Percentiles rank a stretch among this genome's conserved stretches.
These are phyloP conservation scores for Metarhizium humberi DNA, from an alignment of 2,329 filamentous ascomycete genomes.

Conservation along the genomic window DNA sequence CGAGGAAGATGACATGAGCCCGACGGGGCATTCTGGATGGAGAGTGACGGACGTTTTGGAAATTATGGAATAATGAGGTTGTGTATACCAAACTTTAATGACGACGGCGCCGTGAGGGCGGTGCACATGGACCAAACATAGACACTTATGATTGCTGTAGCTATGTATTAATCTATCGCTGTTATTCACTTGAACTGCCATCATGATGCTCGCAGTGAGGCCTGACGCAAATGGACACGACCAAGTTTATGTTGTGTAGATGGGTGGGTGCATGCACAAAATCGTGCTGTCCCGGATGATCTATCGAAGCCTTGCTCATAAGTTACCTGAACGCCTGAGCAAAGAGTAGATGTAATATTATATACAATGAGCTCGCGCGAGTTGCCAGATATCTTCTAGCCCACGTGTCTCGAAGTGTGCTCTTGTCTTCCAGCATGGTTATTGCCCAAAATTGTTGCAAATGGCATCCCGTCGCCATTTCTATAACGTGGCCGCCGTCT, in stretches of 20 bases:
- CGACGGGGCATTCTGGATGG: neutral
- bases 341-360: neutral
- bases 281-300: neutral
- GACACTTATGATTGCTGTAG: neutral
- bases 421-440: neutral
- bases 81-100: slow-evolving; percentile 10
- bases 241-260: neutral
- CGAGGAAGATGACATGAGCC: neutral
- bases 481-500: slow-evolving; percentile 47
- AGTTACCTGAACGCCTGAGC: neutral
- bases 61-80: slow-evolving; percentile 11
- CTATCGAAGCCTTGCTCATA: neutral
- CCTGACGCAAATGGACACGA: neutral
- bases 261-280: neutral
- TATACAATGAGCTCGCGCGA: neutral
- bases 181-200: neutral
- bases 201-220: neutral
- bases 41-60: slow-evolving; percentile 3
- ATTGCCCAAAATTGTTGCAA: neutral
- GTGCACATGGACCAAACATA: neutral
- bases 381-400: neutral
- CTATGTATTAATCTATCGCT: slow-evolving; percentile 1
- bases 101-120: neutral
- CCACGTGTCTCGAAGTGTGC: neutral
- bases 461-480: neutral